phyloP scores from a whole-genome alignment of 1,284 basidiomycete species.

The Irpex sp. region DNA sequence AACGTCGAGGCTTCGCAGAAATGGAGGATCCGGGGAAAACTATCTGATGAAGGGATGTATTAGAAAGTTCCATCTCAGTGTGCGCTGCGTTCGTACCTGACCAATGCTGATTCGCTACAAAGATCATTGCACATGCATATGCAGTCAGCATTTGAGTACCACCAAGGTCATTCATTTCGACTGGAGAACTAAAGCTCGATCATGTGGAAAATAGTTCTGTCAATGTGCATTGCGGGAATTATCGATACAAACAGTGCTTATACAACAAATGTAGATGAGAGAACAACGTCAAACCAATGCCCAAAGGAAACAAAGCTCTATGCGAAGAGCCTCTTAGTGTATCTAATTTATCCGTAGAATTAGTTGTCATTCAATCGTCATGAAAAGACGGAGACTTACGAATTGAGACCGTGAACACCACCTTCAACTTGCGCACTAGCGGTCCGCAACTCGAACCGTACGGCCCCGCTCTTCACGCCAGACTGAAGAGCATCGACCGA shows the following conservation, averaged over 20 bases:
- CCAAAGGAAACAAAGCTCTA: conserved; percentile 9
- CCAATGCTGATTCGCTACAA: not conserved
- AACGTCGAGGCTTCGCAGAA: not conserved
- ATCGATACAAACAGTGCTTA: conserved; percentile 9
- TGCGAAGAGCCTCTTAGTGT: conserved; percentile 22
- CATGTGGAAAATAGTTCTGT: not conserved
- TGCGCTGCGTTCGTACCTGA: not conserved
- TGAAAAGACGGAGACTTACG: conserved; percentile 43
- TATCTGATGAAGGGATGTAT: not conserved
- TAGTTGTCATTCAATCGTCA: not conserved
- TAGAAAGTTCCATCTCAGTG: not conserved
- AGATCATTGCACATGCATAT: not conserved
- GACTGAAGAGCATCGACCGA: conserved; percentile 62
- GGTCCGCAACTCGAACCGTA: conserved; percentile 93
- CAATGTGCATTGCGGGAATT: not conserved
- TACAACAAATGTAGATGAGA: conserved; percentile 4
- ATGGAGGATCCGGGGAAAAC: not conserved
- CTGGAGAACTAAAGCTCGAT: not conserved
- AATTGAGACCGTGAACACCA: conserved; percentile 91
- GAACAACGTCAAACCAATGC: not conserved
- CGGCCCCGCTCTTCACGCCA: conserved; percentile 61
- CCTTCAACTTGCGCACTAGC: conserved; percentile 96
- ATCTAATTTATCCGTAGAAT: conserved; percentile 2
- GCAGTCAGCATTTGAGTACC: too few species aligned
- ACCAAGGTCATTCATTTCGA: too few species aligned